Base-by-base conservation (phyloP, 805 yeast species). In the Candida gorgasii region DNA sequence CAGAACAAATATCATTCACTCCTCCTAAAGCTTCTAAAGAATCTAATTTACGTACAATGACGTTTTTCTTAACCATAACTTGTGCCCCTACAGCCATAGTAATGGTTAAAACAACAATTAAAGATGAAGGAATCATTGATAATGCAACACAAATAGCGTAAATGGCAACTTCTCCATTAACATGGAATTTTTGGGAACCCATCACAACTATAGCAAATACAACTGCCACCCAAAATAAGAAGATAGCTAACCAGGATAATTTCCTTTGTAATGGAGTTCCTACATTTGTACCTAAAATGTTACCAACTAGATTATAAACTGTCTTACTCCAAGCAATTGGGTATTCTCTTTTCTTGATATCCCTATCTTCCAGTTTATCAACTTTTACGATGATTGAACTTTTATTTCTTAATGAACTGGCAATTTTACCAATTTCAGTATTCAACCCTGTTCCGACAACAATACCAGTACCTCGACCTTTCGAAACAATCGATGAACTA, bases 221-320 rank as follows among this genome's bases (percentile, higher is more conserved):
- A 6, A 65, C 69, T 2, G 71, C 71, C 4, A 75, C 70, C 59
- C 75, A 72, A 48, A 75, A 75, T 44, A 75, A 68, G 40, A 73
- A 65, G 26, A 76, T 76, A 4, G 79, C 80, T 55, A 66, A 46
- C 79, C 77, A 54, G 49, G 75, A 55, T 60, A 78, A 45, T 54
- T 68, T 49, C 67, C 78, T 52, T 59, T 61, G 78, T 56, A 61
- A 71, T 46, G 60, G 73, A 49, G 79, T 76, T 54, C 71, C 71
- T 13, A 72, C 76, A 16, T 64, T 67, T 16, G 71, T 61, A 42
- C 80, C 77, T 40, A 75, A 70, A 29, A 73, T 59, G 42, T 75
- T 71, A 47, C 70, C 65, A 45, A 71, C 57, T 31, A 73, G 59
- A 36, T 77, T 75, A 35, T 63, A 57, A 27, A 61, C 37, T 20